Conservation (phyloP, 306 rosid genomes). For the Herpetospermum pedunculosum region DNA sequence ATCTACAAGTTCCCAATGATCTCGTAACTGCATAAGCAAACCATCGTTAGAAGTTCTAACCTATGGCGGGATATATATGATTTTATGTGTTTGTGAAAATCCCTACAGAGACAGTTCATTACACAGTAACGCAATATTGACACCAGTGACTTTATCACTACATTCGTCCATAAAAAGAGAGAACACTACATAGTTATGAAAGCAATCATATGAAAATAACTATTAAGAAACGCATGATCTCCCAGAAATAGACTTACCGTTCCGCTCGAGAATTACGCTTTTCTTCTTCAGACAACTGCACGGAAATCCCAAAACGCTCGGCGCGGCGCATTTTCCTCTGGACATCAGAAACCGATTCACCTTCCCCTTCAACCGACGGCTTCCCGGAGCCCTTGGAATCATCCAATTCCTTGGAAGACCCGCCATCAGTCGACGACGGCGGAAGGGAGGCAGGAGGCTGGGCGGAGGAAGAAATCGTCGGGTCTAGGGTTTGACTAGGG, state of each 20-base stretch:
- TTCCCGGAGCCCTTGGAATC: constrained; percentile 21
- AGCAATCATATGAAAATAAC: background rate
- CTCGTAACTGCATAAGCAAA: background rate
- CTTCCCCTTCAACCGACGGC: constrained; percentile 8
- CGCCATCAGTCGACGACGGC: constrained; percentile 8
- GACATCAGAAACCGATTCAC: constrained; percentile 31
- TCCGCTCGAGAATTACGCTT: constrained; percentile 90
- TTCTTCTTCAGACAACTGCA: constrained; percentile 63
- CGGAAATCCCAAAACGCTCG: constrained; percentile 78
- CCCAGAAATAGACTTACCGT: constrained; percentile 27
- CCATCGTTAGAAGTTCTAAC: background rate
- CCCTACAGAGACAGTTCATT: background rate
- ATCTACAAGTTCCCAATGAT: background rate
- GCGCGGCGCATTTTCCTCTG: constrained; percentile 88
- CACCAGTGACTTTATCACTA: background rate
- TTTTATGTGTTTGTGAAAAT: background rate
- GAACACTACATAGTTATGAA: background rate
- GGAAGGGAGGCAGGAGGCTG: constrained; percentile 26
- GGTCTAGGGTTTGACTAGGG: constrained; percentile 53
- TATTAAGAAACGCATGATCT: background rate
- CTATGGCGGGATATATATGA: background rate
- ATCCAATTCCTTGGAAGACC: constrained; percentile 13
- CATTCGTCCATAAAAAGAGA: background rate
- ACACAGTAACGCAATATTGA: background rate
- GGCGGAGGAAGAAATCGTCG: constrained; percentile 7